These are phyloP conservation scores for Tulasnella sp. DNA, from an alignment of 768 basidiomycete species.

Conservation along the genomic window DNA sequence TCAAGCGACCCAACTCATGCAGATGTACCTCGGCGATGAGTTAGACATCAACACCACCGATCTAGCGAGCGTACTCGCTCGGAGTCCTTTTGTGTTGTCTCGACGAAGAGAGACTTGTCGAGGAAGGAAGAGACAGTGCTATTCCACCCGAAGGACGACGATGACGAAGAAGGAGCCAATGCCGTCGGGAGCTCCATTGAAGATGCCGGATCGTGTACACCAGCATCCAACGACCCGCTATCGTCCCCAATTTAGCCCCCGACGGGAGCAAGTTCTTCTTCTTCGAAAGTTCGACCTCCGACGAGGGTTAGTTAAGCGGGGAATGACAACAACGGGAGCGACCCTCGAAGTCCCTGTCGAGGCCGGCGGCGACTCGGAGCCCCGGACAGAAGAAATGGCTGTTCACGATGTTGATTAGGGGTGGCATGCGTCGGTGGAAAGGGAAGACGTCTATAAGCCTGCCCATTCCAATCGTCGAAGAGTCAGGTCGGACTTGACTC, in stretches of 20 bases:
- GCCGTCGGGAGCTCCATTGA: not conserved
- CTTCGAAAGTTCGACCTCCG: not conserved
- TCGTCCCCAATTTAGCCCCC: not conserved
- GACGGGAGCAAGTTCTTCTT: not conserved
- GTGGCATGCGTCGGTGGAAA: constrained; percentile 3
- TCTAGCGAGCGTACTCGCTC: constrained; percentile 21
- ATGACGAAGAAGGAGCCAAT: not conserved
- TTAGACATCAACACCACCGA: too few species aligned
- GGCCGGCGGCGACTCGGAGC: not conserved
- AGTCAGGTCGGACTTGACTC: too few species aligned
- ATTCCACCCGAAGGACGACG: not conserved
- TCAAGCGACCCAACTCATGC: too few species aligned
- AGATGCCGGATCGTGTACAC: not conserved
- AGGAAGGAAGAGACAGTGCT: constrained; percentile 19
- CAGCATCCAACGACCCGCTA: not conserved
- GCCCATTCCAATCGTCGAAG: not conserved
- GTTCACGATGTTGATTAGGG: not conserved
- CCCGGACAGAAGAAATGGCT: not conserved
- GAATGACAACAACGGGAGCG: not conserved
- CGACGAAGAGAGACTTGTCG: constrained; percentile 15
- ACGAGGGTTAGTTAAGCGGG: constrained; percentile 16
- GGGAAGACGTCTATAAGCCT: not conserved
- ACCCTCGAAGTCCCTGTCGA: not conserved
- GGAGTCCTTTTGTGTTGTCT: constrained; percentile 19
- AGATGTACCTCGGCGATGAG: too few species aligned